Evolutionary conservation across 768 basidiomycete species (phyloP), one percentile per base, ranked within the genome.

Genomic region (Epithele typhae): DNA sequence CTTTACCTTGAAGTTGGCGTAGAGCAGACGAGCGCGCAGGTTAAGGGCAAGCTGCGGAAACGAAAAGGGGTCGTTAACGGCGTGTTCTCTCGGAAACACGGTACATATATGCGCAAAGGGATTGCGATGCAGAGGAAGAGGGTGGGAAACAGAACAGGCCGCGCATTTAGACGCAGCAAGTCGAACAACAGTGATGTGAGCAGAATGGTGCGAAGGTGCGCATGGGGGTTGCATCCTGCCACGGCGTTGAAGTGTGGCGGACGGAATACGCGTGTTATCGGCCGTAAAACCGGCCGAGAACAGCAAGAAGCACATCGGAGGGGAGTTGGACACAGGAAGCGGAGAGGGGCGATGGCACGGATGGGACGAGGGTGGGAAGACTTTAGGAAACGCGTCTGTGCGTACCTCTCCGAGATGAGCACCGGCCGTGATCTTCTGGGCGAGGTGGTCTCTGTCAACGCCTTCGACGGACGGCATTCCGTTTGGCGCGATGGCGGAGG

Each of bases 1-100:
- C 12, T 75, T 74, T 4, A 89, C 87, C 68, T 92, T 92, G 75
- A 85, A 90, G 1, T 84, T 83, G 19, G 89, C 89, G 66, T 89
- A 88, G 0, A 86, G 78, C 42, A 92, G 77, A 55, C 88, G 83
- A 57, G 88, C 76, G 51, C 90, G 81, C 46, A 92, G 75, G 44
- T 78, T 82, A 62, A 86, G 85, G 59, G 87, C 87, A 25, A 92
- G 79, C 89, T 92, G 70, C 45, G 57, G 42, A 48, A 45, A 17
- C 48, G 67, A 35, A 42, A 37, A 48, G 56, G n/a, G 35, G 22
- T 27, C 12, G 30, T 45, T 5, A 36, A 43, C 24, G 40, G 14
- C 24, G 7, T 14, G 14, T 30, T 30, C 8, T 14, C 27, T 14
- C 14, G 27, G 27, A 30, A 30, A 30, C 27, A 14, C 8, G 27